Base-by-base conservation (phyloP, 768 basidiomycete genomes). In the Naematelia aurantialba region DNA sequence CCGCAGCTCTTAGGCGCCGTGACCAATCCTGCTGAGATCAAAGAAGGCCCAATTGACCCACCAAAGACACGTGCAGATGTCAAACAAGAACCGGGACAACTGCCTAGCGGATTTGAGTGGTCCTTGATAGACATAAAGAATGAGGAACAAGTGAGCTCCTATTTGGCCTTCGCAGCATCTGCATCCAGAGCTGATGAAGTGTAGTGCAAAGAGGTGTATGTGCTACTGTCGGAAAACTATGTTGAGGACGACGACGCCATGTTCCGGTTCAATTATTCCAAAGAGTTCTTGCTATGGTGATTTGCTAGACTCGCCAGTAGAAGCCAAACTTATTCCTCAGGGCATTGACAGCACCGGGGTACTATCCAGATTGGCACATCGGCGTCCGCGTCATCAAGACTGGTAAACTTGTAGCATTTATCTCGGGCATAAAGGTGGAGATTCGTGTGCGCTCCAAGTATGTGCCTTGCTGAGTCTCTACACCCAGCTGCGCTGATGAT, bases 31-130 rank as follows among this genome's bases (percentile, higher is more conserved):
- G 85, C 24, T 85, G 83, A 86, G 53, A 58, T 61, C 10, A 65
- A 68, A 2, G 93, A 97, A 74, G 93, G 94, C 2, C 87, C 84
- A 53, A 93, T 99, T 53, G 94, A 99, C 67, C 83, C 87, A 1
- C 84, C 88, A 1, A 87, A 85, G 66, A 83, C 86, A 19, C 78
- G 81, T 29, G 85, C 86, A 55, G 85, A 94, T 69, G 86, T 99
- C 62, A 85, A 89, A 22, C 88, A 92, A 69, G 89, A 93, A 11
- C 86, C 92, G 4, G 89, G 89, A 71, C 84, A 87, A 3, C 80
- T 99, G 5, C 96, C 91, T 12, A 87, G 87, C 63, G 91, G 96
- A 59, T 97, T 97, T 65, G 89, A 88, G 73, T 99, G 96, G 96
- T 82, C 83, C 39, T 82, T 81, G 0, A 76, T 98, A 52, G 89